Evolutionary conservation across 257 asterid species (phyloP).

Genomic region (Plantago major): DNA sequence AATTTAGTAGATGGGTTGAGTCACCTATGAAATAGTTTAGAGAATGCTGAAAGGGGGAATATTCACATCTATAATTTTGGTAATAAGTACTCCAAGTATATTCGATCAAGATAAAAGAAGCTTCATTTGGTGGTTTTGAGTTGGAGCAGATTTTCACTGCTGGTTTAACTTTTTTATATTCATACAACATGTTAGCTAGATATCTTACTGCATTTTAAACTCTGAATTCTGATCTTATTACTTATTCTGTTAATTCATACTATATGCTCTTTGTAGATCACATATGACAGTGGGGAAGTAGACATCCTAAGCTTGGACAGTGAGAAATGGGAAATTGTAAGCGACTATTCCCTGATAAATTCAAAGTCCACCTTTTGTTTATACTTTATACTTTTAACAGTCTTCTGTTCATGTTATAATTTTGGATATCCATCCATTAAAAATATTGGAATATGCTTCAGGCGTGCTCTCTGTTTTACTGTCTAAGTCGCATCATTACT

Average conservation of each 20-base stretch:
- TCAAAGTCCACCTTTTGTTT: neutral
- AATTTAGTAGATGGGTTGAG: no score
- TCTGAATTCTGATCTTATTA: neutral
- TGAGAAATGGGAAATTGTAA: slow-evolving; percentile 31
- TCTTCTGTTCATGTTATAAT: neutral
- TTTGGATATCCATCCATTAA: neutral
- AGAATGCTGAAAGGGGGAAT: no score
- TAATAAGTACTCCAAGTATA: no score
- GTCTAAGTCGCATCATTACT: no score
- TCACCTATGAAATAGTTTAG: no score
- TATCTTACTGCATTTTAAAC: slow-evolving; percentile 5
- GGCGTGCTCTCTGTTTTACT: no score
- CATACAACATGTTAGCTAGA: no score
- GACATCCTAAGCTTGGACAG: slow-evolving; percentile 36
- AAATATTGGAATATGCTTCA: neutral
- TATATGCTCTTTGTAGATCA: slow-evolving; percentile 22
- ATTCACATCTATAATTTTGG: no score
- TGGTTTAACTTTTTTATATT: no score
- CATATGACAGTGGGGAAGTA: slow-evolving; percentile 32
- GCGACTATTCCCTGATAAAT: slow-evolving; percentile 10
- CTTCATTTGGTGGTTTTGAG: no score
- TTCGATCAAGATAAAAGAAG: no score
- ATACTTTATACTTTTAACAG: neutral
- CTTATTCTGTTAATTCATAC: slow-evolving; percentile 11
- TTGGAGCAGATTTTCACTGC: no score